phyloP scores from a whole-genome alignment of 2,329 filamentous ascomycete species.

The Magnaporthiopsis rhizophila region DNA sequence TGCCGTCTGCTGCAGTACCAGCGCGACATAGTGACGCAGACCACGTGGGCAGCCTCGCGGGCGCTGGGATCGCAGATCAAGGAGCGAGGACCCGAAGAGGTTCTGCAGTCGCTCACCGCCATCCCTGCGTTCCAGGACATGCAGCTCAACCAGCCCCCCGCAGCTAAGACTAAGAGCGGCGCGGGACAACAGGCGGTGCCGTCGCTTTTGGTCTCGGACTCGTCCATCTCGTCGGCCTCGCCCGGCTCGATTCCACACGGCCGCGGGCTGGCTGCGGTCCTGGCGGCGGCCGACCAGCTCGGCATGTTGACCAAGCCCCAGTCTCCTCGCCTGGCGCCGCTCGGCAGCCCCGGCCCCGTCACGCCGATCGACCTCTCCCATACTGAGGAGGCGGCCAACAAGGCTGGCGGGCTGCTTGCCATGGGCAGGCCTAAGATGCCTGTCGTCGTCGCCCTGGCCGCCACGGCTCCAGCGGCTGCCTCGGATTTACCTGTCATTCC shows the following conservation, averaged over 20 bases:
- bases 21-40: slow-evolving; percentile 52
- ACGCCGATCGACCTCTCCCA: slow-evolving; percentile 50
- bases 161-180: neutral
- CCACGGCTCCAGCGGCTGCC: too few species aligned
- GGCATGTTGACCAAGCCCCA: slow-evolving; percentile 34
- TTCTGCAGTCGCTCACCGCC: slow-evolving; percentile 7
- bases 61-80: slow-evolving; percentile 20
- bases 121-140: slow-evolving; percentile 27
- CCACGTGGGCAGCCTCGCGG: slow-evolving; percentile 34
- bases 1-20: slow-evolving; percentile 50
- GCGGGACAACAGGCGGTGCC: neutral
- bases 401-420: neutral
- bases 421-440: slow-evolving; percentile 3
- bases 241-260: slow-evolving; percentile 7
- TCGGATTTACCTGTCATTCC: too few species aligned
- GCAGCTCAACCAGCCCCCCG: slow-evolving; percentile 20
- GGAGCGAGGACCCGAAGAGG: slow-evolving; percentile 11
- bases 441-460: neutral
- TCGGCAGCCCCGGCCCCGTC: slow-evolving; percentile 52
- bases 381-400: slow-evolving; percentile 12
- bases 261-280: neutral
- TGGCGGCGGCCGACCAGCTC: neutral
- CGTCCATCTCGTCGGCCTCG: slow-evolving; percentile 13
- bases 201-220: neutral
- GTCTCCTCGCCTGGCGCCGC: slow-evolving; percentile 41